Base-by-base conservation (phyloP, 2,329 filamentous ascomycete species). In the Sclerotinia glacialis region DNA sequence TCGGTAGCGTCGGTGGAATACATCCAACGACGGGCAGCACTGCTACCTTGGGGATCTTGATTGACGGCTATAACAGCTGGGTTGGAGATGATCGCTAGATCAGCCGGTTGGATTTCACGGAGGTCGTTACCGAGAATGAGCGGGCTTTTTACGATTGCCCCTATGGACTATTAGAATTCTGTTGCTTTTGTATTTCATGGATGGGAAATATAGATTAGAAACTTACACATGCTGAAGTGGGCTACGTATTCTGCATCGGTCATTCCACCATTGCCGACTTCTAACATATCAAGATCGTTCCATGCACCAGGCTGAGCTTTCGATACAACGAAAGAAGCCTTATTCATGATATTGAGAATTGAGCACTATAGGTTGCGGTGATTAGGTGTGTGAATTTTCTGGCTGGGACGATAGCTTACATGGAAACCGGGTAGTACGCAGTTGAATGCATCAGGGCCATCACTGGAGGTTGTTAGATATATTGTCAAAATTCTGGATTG, bases 21-120 rank as follows among this genome's bases (percentile, higher is more conserved):
- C 62, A 80, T 77, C 79, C 81, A 83, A 46, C 78, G 77, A 12
- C 82, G 78, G 26, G 77, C 72, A 4, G 79, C 81, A 9, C 78
- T 77, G 37, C 71, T 76, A 5, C 80, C 77, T 9, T 72, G 69
- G 0, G 76, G 74, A 67, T 80, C 79, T 71, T 80, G 79, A 64
- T 77, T 80, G 4, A 80, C 72, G n/a, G 78, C 79, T 40, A 81
- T 79, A 52, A 81, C 76, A n/a, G 79, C 79, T 11, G 75, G 72
- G 68, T 80, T 81, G 49, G 75, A 77, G 18, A 81, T 72, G 37
- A 80, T 80, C 1, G 76, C 71, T 14, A 81, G 74, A 34, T 78
- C 76, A 21, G 72, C 71, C 21, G 75, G 68, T 16, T 68, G 63
- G 64, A 80, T 77, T 8, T 42, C 60, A 18, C 74, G 71, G 28